A percentile compares a stretch with the other conserved stretches of the same genome.
phyloP scores from a whole-genome alignment of 257 asterid species.

The Solanum appendiculatum region DNA sequence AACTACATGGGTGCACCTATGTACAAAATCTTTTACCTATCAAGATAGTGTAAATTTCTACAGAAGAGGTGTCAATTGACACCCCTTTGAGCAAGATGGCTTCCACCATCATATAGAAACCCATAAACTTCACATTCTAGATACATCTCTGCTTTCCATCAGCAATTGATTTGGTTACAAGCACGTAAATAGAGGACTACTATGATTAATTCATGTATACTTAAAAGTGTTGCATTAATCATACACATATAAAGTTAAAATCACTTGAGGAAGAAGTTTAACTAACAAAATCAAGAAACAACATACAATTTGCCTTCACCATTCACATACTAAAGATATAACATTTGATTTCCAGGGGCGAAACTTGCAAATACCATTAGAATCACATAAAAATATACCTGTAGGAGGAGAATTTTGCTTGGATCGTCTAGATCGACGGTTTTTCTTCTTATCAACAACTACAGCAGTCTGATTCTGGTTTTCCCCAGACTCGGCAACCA shows the following conservation, averaged over 20 bases:
- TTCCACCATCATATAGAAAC: not conserved
- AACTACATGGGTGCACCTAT: not conserved
- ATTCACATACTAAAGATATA: not conserved
- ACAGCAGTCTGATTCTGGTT: constrained; percentile 1
- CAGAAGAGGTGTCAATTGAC: not conserved
- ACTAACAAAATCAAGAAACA: not conserved
- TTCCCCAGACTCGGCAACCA: constrained; percentile 8
- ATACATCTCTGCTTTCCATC: not conserved
- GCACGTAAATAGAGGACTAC: not conserved
- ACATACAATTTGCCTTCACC: not conserved
- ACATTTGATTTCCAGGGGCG: not conserved
- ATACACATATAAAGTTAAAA: not conserved
- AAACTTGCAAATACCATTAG: not conserved
- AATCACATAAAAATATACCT: constrained; percentile 5
- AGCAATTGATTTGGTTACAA: not conserved
- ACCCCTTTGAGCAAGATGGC: not conserved
- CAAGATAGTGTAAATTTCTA: not conserved
- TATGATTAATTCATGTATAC: not conserved
- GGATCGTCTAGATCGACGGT: constrained; percentile 42
- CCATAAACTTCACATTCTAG: not conserved
- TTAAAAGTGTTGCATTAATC: not conserved
- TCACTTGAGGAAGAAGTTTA: not conserved
- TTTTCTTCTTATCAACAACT: constrained; percentile 24
- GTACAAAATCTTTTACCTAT: not conserved
- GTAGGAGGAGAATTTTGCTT: constrained; percentile 23